phyloP scores from a whole-genome alignment of 2,329 filamentous ascomycete species.

The Aspergillus terreus region DNA sequence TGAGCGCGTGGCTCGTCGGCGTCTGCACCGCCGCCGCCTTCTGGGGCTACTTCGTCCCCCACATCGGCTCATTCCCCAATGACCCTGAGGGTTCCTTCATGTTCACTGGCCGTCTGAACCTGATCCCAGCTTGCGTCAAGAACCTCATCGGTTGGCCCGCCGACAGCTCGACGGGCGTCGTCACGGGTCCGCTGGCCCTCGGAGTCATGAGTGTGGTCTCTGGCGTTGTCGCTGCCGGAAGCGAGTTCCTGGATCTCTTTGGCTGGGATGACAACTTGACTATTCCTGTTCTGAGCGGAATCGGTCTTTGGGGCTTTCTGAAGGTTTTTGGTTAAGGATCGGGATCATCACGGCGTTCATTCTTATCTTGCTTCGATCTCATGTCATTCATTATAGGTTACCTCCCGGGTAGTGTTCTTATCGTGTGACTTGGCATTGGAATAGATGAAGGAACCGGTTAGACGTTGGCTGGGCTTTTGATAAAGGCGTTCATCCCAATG shows the following conservation, averaged over 20 bases:
- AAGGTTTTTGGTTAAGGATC: constrained; percentile 68
- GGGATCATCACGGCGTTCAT: neutral
- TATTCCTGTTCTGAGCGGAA: constrained; percentile 84
- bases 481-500: too few species aligned
- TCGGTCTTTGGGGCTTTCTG: constrained; percentile 87
- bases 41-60: constrained; percentile 80
- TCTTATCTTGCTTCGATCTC: neutral
- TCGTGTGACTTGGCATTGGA: too few species aligned
- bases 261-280: constrained; percentile 97
- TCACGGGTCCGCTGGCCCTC: constrained; percentile 70
- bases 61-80: constrained; percentile 62
- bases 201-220: constrained; percentile 80
- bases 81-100: constrained; percentile 71
- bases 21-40: constrained; percentile 79
- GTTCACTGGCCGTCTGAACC: constrained; percentile 69
- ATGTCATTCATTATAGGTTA: neutral
- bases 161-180: constrained; percentile 49
- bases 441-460: too few species aligned
- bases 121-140: constrained; percentile 60
- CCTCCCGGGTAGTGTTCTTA: too few species aligned
- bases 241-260: constrained; percentile 86
- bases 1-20: constrained; percentile 79
- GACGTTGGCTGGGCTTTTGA: too few species aligned
- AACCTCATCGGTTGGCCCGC: constrained; percentile 59
- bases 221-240: constrained; percentile 81